Base-by-base conservation (phyloP, 192 early-diverging fungal species). In the Kappamyces sp. region DNA sequence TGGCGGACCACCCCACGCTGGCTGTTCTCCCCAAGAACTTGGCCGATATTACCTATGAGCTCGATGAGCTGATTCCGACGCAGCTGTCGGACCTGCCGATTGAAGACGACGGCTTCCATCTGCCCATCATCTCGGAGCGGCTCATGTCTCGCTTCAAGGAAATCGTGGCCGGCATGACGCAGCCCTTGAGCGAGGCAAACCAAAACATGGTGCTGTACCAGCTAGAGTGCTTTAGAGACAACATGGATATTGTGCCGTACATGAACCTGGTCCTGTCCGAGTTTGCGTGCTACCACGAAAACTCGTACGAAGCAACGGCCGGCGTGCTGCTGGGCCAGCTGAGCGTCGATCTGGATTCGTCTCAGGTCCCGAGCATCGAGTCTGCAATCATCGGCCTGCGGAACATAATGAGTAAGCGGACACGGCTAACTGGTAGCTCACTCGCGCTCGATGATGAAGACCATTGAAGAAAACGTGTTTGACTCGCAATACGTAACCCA, bases 41-140 rank as follows among this genome's bases (percentile, higher is more conserved):
- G 48, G 58, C 58, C 23, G 79, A 82, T 31, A 60, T 81, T 3
- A 40, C 66, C 12, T 49, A 38, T 8, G 61, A 62, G 46, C 49
- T 79, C 23, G 74, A 68, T 12, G 33, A 36, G 7, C 35, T 79
- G 23, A 60, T 51, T 23, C 12, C 58, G n/a, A 40, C 33, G 44
- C 32, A 6, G 37, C 48, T 33, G 49, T 66, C 7, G 7, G 5
- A 51, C 34, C 49, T 72, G 69, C 70, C 72, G n/a, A 6, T 37
- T 6, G 72, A 79, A 63, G 79, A 82, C 62, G 72, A 74, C 38
- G 76, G 76, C 12, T 79, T 79, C 62, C 65, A 78, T 49, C 42
- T 82, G 23, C 79, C 79, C 1, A 66, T 58, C 12, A 65, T 82
- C 7, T 82, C 79, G 6, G 49, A 65, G 31, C 72, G 71, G 40